phyloP scores from a whole-genome alignment of 148 eudicot species.

The Cornus suecica region DNA sequence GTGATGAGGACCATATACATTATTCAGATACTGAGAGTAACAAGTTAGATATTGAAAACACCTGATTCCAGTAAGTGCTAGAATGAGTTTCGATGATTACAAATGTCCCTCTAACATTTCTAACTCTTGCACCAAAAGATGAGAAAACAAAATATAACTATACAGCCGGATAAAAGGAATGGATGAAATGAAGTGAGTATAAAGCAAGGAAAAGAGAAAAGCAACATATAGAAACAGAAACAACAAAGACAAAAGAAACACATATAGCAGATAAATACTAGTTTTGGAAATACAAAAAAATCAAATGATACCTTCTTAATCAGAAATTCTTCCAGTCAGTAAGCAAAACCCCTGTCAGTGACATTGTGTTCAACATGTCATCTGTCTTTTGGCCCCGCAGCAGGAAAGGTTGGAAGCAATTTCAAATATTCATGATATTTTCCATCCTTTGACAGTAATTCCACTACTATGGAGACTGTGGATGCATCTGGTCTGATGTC shows the following conservation, averaged over 20 bases:
- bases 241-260: background rate
- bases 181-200: background rate
- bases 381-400: constrained; percentile 9
- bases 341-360: constrained; percentile 8
- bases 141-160: background rate
- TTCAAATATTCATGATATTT: constrained; percentile 3
- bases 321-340: background rate
- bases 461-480: constrained; percentile 4
- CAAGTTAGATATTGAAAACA: background rate
- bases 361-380: constrained; percentile 29
- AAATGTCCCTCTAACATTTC: background rate
- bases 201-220: background rate
- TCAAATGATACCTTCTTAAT: background rate
- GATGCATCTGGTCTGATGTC: constrained; percentile 16
- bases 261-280: background rate
- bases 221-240: background rate
- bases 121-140: background rate
- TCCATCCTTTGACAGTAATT: constrained; percentile 9
- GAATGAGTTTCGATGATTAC: background rate
- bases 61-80: background rate
- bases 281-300: background rate
- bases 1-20: background rate
- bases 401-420: constrained; percentile 14
- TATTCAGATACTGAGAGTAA: background rate
- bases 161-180: background rate